Percentiles rank a stretch among this genome's conserved stretches.
phyloP scores from a whole-genome alignment of 495 filamentous ascomycete genomes.

The Lophium mytilinum region DNA sequence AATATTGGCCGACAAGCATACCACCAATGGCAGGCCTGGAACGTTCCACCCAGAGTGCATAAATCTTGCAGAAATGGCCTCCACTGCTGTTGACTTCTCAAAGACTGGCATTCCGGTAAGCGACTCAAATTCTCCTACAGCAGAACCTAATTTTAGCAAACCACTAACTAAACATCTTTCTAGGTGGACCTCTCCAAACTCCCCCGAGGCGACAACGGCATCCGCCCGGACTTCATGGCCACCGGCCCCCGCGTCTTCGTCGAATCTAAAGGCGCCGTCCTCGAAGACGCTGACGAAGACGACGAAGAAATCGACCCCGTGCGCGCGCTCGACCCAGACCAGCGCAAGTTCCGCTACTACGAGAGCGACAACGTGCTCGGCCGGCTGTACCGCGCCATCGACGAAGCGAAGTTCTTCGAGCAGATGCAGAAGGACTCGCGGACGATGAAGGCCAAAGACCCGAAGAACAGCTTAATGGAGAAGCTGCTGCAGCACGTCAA shows the following conservation, averaged over 20 bases:
- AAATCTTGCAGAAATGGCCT: slow-evolving; percentile 60
- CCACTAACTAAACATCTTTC: not conserved
- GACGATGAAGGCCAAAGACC: not conserved
- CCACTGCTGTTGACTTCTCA: slow-evolving; percentile 73
- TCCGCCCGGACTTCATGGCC: slow-evolving; percentile 58
- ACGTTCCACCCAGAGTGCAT: slow-evolving; percentile 51
- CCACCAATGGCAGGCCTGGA: slow-evolving; percentile 63
- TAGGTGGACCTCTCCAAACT: slow-evolving; percentile 39
- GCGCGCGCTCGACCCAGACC: slow-evolving; percentile 20
- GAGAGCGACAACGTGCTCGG: slow-evolving; percentile 62
- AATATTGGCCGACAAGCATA: slow-evolving; percentile 56
- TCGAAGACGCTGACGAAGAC: slow-evolving; percentile 36
- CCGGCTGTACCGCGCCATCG: slow-evolving; percentile 61
- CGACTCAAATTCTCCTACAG: not conserved
- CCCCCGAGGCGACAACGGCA: slow-evolving; percentile 33
- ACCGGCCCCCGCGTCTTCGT: slow-evolving; percentile 53
- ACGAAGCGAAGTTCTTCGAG: slow-evolving; percentile 60
- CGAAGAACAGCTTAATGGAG: slow-evolving; percentile 34
- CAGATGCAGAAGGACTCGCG: slow-evolving; percentile 40
- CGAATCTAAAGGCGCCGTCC: slow-evolving; percentile 38
- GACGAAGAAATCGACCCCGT: slow-evolving; percentile 48
- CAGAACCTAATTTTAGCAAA: not conserved
- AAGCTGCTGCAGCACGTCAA: slow-evolving; percentile 41
- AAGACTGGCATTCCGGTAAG: slow-evolving; percentile 65
- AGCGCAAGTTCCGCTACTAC: slow-evolving; percentile 48